Conservation (phyloP, 2,329 filamentous ascomycete species). For the Alternaria consortialis region DNA sequence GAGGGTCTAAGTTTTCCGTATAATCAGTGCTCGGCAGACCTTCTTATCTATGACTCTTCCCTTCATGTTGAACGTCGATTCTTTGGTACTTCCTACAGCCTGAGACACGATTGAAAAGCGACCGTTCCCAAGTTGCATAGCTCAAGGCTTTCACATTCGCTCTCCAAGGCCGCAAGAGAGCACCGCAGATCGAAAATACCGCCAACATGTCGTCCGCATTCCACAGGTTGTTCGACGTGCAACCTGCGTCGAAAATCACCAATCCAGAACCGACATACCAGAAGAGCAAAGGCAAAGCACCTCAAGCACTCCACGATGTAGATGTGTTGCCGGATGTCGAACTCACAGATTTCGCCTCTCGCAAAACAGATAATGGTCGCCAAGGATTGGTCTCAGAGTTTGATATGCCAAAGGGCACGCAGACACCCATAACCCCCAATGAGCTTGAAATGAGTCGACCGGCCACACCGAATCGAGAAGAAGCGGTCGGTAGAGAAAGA, state of each 20-base stretch:
- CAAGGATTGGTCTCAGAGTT: constrained; percentile 26
- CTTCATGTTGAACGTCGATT: not conserved
- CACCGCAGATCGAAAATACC: not conserved
- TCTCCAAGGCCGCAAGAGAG: not conserved
- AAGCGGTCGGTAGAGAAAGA: constrained; percentile 60
- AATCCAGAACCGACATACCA: constrained; percentile 51
- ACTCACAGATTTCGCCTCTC: constrained; percentile 43
- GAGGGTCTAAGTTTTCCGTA: constrained; percentile 4
- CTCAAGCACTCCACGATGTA: constrained; percentile 22
- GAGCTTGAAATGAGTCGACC: constrained; percentile 66
- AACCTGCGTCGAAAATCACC: constrained; percentile 47
- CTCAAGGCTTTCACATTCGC: not conserved
- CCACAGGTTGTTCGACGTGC: constrained; percentile 55
- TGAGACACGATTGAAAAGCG: not conserved
- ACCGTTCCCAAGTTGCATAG: not conserved
- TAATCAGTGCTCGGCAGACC: constrained; percentile 1
- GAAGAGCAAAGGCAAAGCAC: constrained; percentile 29
- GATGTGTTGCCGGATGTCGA: constrained; percentile 43
- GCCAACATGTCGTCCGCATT: constrained; percentile 51
- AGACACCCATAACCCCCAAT: constrained; percentile 48
- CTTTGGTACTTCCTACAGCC: not conserved
- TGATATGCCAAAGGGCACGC: constrained; percentile 15
- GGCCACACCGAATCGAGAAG: constrained; percentile 54
- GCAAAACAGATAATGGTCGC: constrained; percentile 32
- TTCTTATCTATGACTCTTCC: not conserved